Evolutionary conservation across 148 eudicot species (phyloP), one percentile per base, ranked within the genome.

Genomic region (Hydrangea macrophylla): DNA sequence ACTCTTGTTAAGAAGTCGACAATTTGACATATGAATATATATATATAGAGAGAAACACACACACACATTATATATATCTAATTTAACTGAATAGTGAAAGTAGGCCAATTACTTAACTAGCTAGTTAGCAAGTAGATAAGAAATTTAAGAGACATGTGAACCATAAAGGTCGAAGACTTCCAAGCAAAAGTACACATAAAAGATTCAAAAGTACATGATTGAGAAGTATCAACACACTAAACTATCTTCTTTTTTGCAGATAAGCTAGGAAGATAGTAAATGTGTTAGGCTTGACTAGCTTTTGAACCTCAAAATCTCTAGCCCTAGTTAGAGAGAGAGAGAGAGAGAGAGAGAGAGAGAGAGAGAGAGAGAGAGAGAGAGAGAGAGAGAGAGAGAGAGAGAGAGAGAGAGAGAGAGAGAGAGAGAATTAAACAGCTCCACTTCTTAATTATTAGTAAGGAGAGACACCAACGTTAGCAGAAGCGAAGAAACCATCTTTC

Each of bases 401-500:
- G 65, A 23, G 8, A 25, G 2, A 23, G 37, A 48, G 56, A 50
- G 58, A 65, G 51, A 65, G 58, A 11, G 65, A 23, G 8, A 25
- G 2, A 23, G 35, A 4, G 48, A 51, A 0, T 7, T 22, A 7
- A 10, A 30, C 53, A 26, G 36, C 36, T 36, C 27, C 23, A 56
- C 64, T 56, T 35, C 55, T 70, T 70, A 56, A 57, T 56, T 35
- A 45, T 70, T 70, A 92, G 79, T 90, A 92, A 22, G 98, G 98
- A 53, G 86, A 86, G 44, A 90, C 76, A 45, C 98, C 98, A 70
- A 90, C 82, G 72, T 90, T 92, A 13, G 86, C 87, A 56, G 85
- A 71, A 1, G 83, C 81, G 59, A 90, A 80, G 70, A 83, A 88
- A 57, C 96, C 98, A 79, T 93, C 96, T 65, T 90, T 90, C 89